Evolutionary conservation across 805 yeast genomes (phyloP).

Genomic region (Metschnikowia peoriensis): DNA sequence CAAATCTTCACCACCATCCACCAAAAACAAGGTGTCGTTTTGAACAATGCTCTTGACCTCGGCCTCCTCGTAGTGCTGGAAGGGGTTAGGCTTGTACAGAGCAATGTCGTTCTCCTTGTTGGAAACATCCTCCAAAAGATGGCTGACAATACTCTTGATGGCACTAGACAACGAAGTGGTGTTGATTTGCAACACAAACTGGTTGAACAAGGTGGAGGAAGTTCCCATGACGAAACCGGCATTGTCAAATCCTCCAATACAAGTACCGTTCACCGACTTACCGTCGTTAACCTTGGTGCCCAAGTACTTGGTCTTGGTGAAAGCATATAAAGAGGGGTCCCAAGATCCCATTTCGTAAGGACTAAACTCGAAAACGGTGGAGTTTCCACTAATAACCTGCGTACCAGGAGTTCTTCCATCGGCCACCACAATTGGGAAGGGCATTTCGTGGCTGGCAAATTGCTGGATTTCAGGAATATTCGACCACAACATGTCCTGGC

Average conservation of each 20-base stretch:
- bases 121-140: slow-evolving; percentile 26
- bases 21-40: slow-evolving; percentile 34
- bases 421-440: slow-evolving; percentile 40
- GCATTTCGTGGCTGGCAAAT: slow-evolving; percentile 34
- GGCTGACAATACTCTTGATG: slow-evolving; percentile 24
- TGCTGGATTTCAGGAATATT: slow-evolving; percentile 23
- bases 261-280: slow-evolving; percentile 42
- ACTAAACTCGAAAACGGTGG: slow-evolving; percentile 39
- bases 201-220: slow-evolving; percentile 38
- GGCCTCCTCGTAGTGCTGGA: slow-evolving; percentile 23
- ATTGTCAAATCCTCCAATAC: slow-evolving; percentile 73
- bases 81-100: slow-evolving; percentile 41
- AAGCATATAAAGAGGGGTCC: slow-evolving; percentile 72
- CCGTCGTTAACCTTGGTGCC: slow-evolving; percentile 70
- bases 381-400: slow-evolving; percentile 29
- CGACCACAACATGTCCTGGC: slow-evolving; percentile 33
- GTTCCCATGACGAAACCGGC: slow-evolving; percentile 45
- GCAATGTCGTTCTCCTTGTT: slow-evolving; percentile 36
- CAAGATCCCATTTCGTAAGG: slow-evolving; percentile 70
- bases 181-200: slow-evolving; percentile 26
- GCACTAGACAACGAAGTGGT: slow-evolving; percentile 22
- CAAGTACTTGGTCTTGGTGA: slow-evolving; percentile 63
- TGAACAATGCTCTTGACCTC: slow-evolving; percentile 20
- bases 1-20: slow-evolving; percentile 45
- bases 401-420: slow-evolving; percentile 39